Percentiles rank a stretch among this genome's conserved stretches.
These are phyloP conservation scores for Dryas drummondii DNA, from an alignment of 306 rosid genomes.

Conservation along the genomic window DNA sequence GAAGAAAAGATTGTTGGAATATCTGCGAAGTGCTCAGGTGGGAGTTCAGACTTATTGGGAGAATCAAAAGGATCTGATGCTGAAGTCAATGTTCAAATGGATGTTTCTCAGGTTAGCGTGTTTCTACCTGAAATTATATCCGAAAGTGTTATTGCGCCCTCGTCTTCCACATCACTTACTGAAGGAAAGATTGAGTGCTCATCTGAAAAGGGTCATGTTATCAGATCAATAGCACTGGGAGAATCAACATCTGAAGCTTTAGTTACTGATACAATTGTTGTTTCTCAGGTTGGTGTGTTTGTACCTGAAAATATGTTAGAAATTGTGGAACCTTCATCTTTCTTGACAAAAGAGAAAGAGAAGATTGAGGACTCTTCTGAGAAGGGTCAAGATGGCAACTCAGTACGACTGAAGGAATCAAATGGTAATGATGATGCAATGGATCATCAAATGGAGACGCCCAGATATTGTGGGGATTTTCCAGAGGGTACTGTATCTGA, in stretches of 20 bases:
- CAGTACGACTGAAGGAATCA: constrained; percentile 21
- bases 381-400: constrained; percentile 14
- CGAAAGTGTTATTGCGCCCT: constrained; percentile 7
- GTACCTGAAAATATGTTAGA: constrained; percentile 5
- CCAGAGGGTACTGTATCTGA: no score
- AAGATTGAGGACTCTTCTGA: constrained; percentile 8
- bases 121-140: background rate
- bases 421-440: constrained; percentile 4
- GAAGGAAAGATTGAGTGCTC: constrained; percentile 18
- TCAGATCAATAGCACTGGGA: constrained; percentile 15
- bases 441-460: constrained; percentile 14
- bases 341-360: constrained; percentile 5
- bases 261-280: constrained; percentile 9
- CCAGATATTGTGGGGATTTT: constrained; percentile 9
- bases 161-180: background rate
- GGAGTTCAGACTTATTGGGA: background rate
- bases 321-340: constrained; percentile 4
- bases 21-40: background rate
- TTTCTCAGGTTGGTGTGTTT: constrained; percentile 12
- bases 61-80: constrained; percentile 10
- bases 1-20: background rate
- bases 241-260: constrained; percentile 22
- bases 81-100: constrained; percentile 4
- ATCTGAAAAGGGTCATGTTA: constrained; percentile 18
- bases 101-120: constrained; percentile 14